These are phyloP conservation scores for Pseudofabraea citricarpa DNA, from an alignment of 2,329 filamentous ascomycete species.

Conservation along the genomic window DNA sequence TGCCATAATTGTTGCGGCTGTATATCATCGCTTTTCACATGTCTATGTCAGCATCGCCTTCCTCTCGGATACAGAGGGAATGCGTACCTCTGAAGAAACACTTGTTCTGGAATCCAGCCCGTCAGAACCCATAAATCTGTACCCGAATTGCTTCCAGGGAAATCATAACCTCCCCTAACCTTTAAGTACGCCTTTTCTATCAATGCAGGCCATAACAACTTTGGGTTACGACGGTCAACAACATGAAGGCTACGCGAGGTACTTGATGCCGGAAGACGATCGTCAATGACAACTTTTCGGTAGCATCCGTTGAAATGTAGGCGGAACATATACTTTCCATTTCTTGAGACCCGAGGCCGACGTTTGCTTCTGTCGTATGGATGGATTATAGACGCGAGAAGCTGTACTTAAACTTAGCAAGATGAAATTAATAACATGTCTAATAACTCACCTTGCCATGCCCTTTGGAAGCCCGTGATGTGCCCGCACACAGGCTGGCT, in stretches of 20 bases:
- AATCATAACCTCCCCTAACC: constrained; percentile 92
- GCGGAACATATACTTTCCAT: constrained; percentile 87
- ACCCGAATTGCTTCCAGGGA: constrained; percentile 93
- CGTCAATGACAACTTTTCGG: constrained; percentile 82
- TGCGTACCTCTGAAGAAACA: constrained; percentile 73
- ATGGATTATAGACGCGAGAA: constrained; percentile 68
- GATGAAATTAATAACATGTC: background rate
- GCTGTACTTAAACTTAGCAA: constrained; percentile 35
- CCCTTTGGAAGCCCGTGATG: constrained; percentile 64
- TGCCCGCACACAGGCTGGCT: constrained; percentile 82
- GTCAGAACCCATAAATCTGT: constrained; percentile 91
- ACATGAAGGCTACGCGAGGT: constrained; percentile 78
- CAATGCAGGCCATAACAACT: constrained; percentile 85
- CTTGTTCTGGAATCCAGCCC: constrained; percentile 94
- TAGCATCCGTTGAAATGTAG: constrained; percentile 95
- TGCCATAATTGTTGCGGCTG: constrained; percentile 74
- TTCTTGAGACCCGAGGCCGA: constrained; percentile 62
- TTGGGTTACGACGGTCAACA: constrained; percentile 75
- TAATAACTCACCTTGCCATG: constrained; percentile 54
- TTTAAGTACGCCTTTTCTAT: constrained; percentile 97
- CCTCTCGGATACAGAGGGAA: too few species aligned
- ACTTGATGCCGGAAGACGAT: constrained; percentile 74
- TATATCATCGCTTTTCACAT: constrained; percentile 72
- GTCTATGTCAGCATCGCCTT: too few species aligned
- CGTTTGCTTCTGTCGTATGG: constrained; percentile 61